Evolutionary conservation across 2,329 filamentous ascomycete species (phyloP).

Genomic region (Stemphylium beticola): DNA sequence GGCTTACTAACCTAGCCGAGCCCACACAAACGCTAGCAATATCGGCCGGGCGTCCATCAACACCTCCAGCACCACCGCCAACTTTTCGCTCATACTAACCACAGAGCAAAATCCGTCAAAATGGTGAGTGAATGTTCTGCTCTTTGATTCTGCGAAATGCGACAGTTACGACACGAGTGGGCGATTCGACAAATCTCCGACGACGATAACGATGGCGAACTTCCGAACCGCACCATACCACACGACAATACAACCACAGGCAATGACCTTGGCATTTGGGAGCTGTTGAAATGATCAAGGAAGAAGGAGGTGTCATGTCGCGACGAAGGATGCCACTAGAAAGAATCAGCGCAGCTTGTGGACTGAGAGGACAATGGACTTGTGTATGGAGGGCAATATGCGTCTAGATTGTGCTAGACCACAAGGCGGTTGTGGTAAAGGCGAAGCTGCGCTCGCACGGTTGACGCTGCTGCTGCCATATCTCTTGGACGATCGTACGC

Average conservation of each 20-base stretch:
- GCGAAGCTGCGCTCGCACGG: neutral
- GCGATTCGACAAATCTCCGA: constrained; percentile 23
- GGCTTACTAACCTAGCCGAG: constrained; percentile 41
- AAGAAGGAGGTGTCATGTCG: neutral
- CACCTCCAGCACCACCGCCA: constrained; percentile 43
- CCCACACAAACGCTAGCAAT: constrained; percentile 41
- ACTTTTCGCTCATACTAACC: constrained; percentile 44
- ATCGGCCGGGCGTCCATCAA: constrained; percentile 24
- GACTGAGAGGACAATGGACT: neutral
- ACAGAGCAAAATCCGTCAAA: constrained; percentile 49
- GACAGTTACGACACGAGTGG: constrained; percentile 38
- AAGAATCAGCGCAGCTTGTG: neutral
- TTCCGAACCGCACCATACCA: constrained; percentile 16
- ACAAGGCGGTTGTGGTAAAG: neutral
- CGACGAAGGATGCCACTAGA: neutral
- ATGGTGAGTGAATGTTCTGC: constrained; percentile 43
- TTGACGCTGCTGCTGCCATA: neutral
- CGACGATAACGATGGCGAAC: constrained; percentile 31
- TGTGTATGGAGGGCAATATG: neutral
- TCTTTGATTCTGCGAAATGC: constrained; percentile 7
- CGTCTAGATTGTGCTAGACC: neutral
- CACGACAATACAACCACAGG: constrained; percentile 1
- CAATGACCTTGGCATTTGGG: neutral
- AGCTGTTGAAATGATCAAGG: neutral
- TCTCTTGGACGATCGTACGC: neutral